phyloP scores from a whole-genome alignment of 2,329 filamentous ascomycete genomes.

The Cordyceps cateniannulata region DNA sequence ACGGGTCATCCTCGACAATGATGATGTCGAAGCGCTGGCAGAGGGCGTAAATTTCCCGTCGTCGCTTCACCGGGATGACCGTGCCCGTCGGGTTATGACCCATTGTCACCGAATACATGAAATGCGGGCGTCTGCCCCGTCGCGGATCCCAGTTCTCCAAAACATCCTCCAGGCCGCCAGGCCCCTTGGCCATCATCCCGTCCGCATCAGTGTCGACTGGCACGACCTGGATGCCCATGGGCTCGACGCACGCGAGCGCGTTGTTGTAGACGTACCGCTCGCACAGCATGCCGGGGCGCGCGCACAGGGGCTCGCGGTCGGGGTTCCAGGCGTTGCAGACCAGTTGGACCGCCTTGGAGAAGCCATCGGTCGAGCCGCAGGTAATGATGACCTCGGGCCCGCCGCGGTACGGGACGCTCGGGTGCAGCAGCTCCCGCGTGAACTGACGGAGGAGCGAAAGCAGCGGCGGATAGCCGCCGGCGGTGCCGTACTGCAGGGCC shows the following conservation, averaged over 20 bases:
- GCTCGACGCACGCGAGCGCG: slow-evolving; percentile 59
- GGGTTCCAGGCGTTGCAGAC: slow-evolving; percentile 71
- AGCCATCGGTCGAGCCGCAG: slow-evolving; percentile 79
- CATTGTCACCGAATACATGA: slow-evolving; percentile 83
- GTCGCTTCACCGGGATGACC: slow-evolving; percentile 64
- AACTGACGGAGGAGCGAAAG: slow-evolving; percentile 75
- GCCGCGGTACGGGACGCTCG: slow-evolving; percentile 68
- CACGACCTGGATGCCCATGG: slow-evolving; percentile 65
- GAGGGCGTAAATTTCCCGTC: slow-evolving; percentile 71
- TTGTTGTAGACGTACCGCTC: slow-evolving; percentile 80
- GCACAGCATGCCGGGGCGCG: slow-evolving; percentile 70
- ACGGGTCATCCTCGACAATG: slow-evolving; percentile 91
- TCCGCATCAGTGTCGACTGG: slow-evolving; percentile 70
- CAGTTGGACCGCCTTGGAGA: slow-evolving; percentile 69
- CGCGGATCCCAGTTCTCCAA: slow-evolving; percentile 74
- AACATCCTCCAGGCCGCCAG: slow-evolving; percentile 69
- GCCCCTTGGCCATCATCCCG: slow-evolving; percentile 70
- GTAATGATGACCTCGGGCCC: slow-evolving; percentile 75
- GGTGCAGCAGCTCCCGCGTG: slow-evolving; percentile 68
- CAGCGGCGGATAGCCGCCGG: slow-evolving; percentile 73
- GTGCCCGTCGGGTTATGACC: slow-evolving; percentile 85
- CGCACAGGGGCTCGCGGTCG: slow-evolving; percentile 56
- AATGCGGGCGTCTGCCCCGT: slow-evolving; percentile 68
- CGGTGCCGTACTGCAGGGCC: slow-evolving; percentile 81
- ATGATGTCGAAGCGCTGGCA: slow-evolving; percentile 82